Base-by-base conservation (phyloP, 371 early-diverging fungal species). In the Mucor irregularis region DNA sequence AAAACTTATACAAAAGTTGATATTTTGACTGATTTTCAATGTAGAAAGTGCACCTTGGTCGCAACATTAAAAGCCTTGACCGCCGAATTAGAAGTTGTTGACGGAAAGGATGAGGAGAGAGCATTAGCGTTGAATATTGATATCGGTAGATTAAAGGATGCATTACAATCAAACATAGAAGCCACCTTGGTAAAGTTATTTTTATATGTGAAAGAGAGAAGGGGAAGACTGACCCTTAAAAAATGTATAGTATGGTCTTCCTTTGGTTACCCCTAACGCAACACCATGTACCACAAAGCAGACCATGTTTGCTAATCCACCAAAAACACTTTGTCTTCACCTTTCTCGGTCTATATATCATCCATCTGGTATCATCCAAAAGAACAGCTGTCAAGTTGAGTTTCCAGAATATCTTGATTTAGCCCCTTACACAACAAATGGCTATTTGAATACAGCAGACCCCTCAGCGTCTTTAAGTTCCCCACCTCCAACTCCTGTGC, bases 341-440 rank as follows among this genome's bases (percentile, higher is more conserved):
- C 76, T 92, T 58, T 86, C 89, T 29, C 85, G 90, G 10, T 88
- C 88, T 5, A 78, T 89, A 38, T 86, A 78, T 57, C 78, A 83
- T 17, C 79, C 86, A 0, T 74, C 80, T 6, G 90, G 92, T 13
- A 68, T 80, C 33, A 64, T 81, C 7, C 73, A 79, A 68, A 92
- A 90, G 71, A 89, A 90, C 61, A 74, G 76, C 21, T 81, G 85
- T 54, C 73, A 69, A 37, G 85, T 92, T 0, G 43, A 66, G 16
- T 90, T 89, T 55, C 61, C 73, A 1, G 79, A 86, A 43, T 62
- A 66, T 24, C 77, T 91, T 22, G 88, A 90, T 64, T 53, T 90
- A 21, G 76, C 83, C 4, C 80, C 82, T 5, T 90, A 82, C 45
- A 82, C 81, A 6, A 85, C 84, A 24, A 80, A 80, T 14, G 81